Percentiles rank a stretch among this genome's conserved stretches.
Conservation (phyloP, 768 basidiomycete genomes). For the Calocybe gangraenosa region DNA sequence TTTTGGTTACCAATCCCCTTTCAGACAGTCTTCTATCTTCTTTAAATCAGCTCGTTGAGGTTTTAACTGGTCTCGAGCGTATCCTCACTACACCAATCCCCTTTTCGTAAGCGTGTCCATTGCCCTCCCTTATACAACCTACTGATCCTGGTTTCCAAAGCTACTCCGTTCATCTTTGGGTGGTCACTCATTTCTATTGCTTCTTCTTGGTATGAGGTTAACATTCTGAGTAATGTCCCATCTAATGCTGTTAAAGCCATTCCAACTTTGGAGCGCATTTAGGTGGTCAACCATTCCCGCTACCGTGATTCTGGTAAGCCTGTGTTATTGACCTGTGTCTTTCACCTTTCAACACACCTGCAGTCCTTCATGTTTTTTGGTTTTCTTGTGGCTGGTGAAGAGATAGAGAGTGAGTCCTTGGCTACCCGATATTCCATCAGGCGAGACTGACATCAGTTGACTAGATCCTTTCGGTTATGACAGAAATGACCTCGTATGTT, state of each 20-base stretch:
- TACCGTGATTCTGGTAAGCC: slow-evolving; percentile 43
- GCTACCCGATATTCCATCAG: background rate
- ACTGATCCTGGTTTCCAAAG: slow-evolving; percentile 25
- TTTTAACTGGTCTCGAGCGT: slow-evolving; percentile 65
- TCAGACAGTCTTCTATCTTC: slow-evolving; percentile 44
- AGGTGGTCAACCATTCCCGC: slow-evolving; percentile 64
- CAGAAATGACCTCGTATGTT: slow-evolving; percentile 63
- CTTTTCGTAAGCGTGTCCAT: slow-evolving; percentile 60
- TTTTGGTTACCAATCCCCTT: background rate
- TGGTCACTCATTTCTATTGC: slow-evolving; percentile 57
- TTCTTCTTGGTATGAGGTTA: slow-evolving; percentile 45
- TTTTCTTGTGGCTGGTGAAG: slow-evolving; percentile 69
- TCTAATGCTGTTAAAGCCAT: slow-evolving; percentile 38
- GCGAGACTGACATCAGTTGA: background rate
- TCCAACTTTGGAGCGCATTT: slow-evolving; percentile 55
- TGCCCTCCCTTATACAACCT: background rate
- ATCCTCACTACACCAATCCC: slow-evolving; percentile 76
- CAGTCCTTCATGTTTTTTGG: slow-evolving; percentile 71
- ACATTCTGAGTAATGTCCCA: background rate
- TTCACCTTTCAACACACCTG: background rate
- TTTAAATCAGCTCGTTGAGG: slow-evolving; percentile 56
- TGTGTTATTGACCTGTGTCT: slow-evolving; percentile 13
- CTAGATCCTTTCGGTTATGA: slow-evolving; percentile 59
- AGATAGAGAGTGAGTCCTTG: slow-evolving; percentile 55
- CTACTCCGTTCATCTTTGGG: slow-evolving; percentile 68